Evolutionary conservation across 345 rosid genomes (phyloP).

Genomic region (Jatropha curcas): DNA sequence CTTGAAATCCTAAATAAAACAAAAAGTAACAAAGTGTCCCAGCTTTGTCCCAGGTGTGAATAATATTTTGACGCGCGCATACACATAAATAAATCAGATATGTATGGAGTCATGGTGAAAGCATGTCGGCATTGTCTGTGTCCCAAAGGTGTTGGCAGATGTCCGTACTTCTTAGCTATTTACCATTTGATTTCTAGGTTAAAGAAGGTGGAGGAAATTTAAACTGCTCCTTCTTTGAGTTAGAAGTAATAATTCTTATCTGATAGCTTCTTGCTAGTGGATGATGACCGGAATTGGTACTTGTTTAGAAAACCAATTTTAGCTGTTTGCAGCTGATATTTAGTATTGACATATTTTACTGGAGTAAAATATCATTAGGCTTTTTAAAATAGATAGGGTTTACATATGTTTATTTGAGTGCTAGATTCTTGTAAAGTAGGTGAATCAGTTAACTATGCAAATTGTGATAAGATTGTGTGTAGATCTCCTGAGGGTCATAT

Average conservation of each 20-base stretch:
- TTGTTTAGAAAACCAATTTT: background rate
- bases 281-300: background rate
- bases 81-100: too few relatives aligned
- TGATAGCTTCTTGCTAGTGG: background rate
- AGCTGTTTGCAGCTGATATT: background rate
- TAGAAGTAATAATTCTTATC: background rate
- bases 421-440: background rate
- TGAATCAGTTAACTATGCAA: background rate
- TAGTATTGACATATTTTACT: too few relatives aligned
- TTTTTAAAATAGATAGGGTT: background rate
- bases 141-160: too few relatives aligned
- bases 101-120: too few relatives aligned
- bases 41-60: too few relatives aligned
- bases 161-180: too few relatives aligned
- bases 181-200: too few relatives aligned
- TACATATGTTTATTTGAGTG: background rate
- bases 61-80: too few relatives aligned
- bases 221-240: background rate
- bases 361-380: too few relatives aligned
- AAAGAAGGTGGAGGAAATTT: background rate
- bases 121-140: too few relatives aligned
- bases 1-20: too few relatives aligned
- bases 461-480: background rate
- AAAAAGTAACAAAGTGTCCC: too few relatives aligned
- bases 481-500: background rate